A percentile compares a stretch with the other conserved stretches of the same genome.
phyloP scores from a whole-genome alignment of 2,329 filamentous ascomycete genomes.

The Periconia sp. region DNA sequence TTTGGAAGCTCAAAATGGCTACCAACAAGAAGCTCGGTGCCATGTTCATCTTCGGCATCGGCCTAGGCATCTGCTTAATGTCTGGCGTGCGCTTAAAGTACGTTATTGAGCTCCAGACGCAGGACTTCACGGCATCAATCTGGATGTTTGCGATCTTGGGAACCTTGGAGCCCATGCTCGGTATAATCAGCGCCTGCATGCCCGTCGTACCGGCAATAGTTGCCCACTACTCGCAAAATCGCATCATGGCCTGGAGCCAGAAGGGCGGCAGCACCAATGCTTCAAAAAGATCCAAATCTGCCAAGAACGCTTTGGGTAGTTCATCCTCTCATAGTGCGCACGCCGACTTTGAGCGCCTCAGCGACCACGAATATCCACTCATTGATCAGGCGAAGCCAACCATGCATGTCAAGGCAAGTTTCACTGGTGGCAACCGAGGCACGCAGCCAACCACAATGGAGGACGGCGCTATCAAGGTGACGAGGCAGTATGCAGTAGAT shows the following conservation, averaged over 20 bases:
- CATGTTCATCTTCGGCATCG: constrained; percentile 11
- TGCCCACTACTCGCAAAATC: not conserved
- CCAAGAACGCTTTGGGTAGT: constrained; percentile 1
- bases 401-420: too few relatives aligned
- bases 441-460: not conserved
- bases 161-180: constrained; percentile 17
- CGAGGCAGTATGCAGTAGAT: not conserved
- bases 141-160: constrained; percentile 14
- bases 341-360: constrained; percentile 3
- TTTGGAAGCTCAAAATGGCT: constrained; percentile 9
- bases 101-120: constrained; percentile 9
- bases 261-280: not conserved
- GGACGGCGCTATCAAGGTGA: not conserved
- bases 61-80: constrained; percentile 13
- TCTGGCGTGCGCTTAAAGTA: constrained; percentile 13
- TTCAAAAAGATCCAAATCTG: too few relatives aligned
- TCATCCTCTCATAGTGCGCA: not conserved
- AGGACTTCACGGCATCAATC: constrained; percentile 12
- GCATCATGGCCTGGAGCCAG: constrained; percentile 7
- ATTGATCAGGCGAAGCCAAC: too few relatives aligned
- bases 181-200: constrained; percentile 17
- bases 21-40: constrained; percentile 9
- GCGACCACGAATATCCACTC: constrained; percentile 4
- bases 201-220: constrained; percentile 10
- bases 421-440: not conserved